A percentile compares a stretch with the other conserved stretches of the same genome.
Evolutionary conservation across 1,284 basidiomycete species (phyloP).

Genomic region (Golubevia pallescens): DNA sequence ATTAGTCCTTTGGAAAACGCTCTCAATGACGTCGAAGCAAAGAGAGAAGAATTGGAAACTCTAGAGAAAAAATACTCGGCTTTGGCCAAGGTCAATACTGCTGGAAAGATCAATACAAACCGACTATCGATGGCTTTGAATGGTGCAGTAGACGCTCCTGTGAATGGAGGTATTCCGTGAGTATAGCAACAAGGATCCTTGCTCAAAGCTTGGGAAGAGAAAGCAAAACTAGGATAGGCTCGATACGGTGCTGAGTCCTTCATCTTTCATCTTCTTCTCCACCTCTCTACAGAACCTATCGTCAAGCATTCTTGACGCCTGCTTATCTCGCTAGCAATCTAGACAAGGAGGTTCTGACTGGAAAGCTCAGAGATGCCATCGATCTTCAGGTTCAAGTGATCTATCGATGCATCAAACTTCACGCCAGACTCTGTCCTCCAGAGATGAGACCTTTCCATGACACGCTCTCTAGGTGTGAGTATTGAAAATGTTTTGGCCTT

Average conservation of each 20-base stretch:
- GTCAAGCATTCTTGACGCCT: conserved; percentile 73
- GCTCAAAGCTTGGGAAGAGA: neutral
- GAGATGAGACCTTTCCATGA: conserved; percentile 91
- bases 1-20: conserved; percentile 87
- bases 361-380: conserved; percentile 76
- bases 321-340: conserved; percentile 76
- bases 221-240: neutral
- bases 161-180: conserved; percentile 75
- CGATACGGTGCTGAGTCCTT: neutral
- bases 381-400: conserved; percentile 84
- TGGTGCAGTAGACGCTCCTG: conserved; percentile 80
- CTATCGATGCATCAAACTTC: conserved; percentile 80
- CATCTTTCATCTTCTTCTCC: neutral
- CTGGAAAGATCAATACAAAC: conserved; percentile 74
- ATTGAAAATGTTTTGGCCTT: no score
- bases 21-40: conserved; percentile 77
- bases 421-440: conserved; percentile 79
- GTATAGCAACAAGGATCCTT: neutral
- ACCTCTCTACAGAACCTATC: conserved; percentile 20
- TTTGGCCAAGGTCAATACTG: conserved; percentile 76
- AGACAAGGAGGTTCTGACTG: conserved; percentile 74
- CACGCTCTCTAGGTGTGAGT: no score
- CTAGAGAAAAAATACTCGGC: conserved; percentile 76
- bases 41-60: conserved; percentile 76
- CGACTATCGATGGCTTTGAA: conserved; percentile 86